phyloP scores from a whole-genome alignment of 23 red algal species.

The Agarophyton chilense region DNA sequence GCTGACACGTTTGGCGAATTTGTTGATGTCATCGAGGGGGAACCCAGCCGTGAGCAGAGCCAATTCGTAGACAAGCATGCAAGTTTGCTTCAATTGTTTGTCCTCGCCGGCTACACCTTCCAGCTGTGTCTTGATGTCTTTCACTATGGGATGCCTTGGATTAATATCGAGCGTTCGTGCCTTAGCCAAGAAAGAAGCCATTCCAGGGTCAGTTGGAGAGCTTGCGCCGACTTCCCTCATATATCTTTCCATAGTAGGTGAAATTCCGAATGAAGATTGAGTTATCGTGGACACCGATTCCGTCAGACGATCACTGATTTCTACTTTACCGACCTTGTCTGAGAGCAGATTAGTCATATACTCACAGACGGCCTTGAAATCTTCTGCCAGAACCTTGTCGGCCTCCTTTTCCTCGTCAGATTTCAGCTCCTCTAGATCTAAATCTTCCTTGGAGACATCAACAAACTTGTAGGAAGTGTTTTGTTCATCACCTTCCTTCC shows the following conservation, averaged over 20 bases:
- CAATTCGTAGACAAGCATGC: slow-evolving; percentile 87
- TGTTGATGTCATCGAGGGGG: slow-evolving; percentile 68
- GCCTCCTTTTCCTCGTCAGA: slow-evolving; percentile 82
- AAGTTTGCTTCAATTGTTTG: slow-evolving; percentile 74
- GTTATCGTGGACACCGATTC: slow-evolving; percentile 90
- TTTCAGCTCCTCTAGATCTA: slow-evolving; percentile 80
- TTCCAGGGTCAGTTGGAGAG: slow-evolving; percentile 44
- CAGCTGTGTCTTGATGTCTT: slow-evolving; percentile 70
- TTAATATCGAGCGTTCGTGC: slow-evolving; percentile 91
- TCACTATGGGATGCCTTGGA: slow-evolving; percentile 83
- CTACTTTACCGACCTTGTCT: slow-evolving; percentile 83
- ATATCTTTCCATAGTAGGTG: slow-evolving; percentile 96
- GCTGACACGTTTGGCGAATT: slow-evolving; percentile 85
- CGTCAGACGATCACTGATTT: slow-evolving; percentile 83
- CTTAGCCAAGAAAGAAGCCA: slow-evolving; percentile 63
- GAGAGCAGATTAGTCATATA: slow-evolving; percentile 72
- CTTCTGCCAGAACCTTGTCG: slow-evolving; percentile 56
- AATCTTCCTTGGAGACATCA: slow-evolving; percentile 79
- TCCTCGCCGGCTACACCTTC: slow-evolving; percentile 59
- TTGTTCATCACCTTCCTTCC: slow-evolving; percentile 66
- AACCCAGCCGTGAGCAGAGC: slow-evolving; percentile 89
- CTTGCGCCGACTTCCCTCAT: slow-evolving; percentile 75
- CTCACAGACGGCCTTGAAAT: slow-evolving; percentile 66
- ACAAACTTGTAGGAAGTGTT: slow-evolving; percentile 73
- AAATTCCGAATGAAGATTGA: slow-evolving; percentile 87